A percentile compares a stretch with the other conserved stretches of the same genome.
These are phyloP conservation scores for Blastomyces gilchristii DNA, from an alignment of 2,329 filamentous ascomycete species.

Conservation along the genomic window DNA sequence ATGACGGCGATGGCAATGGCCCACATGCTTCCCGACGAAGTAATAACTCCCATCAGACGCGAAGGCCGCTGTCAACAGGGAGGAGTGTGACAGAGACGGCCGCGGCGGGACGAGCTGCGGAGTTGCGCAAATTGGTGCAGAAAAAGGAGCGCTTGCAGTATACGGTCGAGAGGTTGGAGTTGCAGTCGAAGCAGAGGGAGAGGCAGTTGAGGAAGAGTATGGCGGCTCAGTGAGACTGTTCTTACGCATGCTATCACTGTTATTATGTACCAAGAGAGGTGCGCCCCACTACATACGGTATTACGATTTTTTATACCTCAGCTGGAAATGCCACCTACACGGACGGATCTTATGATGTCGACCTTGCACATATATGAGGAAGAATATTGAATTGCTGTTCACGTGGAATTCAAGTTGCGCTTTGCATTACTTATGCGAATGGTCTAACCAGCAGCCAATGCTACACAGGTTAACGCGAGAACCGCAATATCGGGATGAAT, in stretches of 20 bases:
- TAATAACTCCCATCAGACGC: slow-evolving; percentile 3
- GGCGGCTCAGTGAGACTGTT: slow-evolving; percentile 39
- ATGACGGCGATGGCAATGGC: slow-evolving; percentile 17
- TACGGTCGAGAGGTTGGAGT: slow-evolving; percentile 71
- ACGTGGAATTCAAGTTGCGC: neutral
- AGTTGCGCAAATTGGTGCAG: slow-evolving; percentile 60
- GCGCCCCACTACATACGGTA: neutral
- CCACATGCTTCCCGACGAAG: slow-evolving; percentile 17
- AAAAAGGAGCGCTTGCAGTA: slow-evolving; percentile 80
- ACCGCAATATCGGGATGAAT: neutral
- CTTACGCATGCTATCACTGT: neutral
- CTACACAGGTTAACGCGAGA: neutral
- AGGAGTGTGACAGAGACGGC: slow-evolving; percentile 21
- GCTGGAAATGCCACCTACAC: neutral
- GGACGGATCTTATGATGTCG: neutral
- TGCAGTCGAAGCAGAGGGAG: slow-evolving; percentile 72
- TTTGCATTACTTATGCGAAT: neutral
- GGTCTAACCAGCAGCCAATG: neutral
- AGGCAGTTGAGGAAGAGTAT: slow-evolving; percentile 64
- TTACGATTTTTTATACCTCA: neutral
- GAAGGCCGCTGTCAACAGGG: slow-evolving; percentile 14
- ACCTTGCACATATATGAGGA: neutral
- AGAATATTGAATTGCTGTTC: neutral
- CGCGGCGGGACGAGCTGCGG: slow-evolving; percentile 41
- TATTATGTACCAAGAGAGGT: neutral